Evolutionary conservation across 140 eudicot species (phyloP), one percentile per base, ranked within the genome.

Genomic region (Anethum foeniculum): DNA sequence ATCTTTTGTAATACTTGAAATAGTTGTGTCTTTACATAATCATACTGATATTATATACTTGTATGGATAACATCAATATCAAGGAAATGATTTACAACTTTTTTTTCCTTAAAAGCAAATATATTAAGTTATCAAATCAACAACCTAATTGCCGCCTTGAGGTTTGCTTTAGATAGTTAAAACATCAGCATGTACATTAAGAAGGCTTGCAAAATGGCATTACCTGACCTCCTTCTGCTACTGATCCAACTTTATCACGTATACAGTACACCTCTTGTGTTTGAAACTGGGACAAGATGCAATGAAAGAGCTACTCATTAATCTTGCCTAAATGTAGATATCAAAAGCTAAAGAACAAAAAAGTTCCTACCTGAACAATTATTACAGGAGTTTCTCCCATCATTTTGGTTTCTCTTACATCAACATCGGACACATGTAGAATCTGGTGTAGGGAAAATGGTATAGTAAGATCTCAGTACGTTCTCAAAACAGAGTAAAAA

Each of bases 171-270:
- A 18, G 3, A 38, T 19, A 38, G 76, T 71, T 2, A 36, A 28
- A 30, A 23, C 7, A 41, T 73, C 11, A 13, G 25, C 60, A 12
- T 46, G 38, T 27, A 7, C 46, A 38, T 7, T 7, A 51, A 36
- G 60, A 51, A 36, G 60, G 62, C 81, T 7, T 73, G 46, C 54
- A 77, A 21, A 48, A 67, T 23, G 68, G 39, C 11, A 28, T 71
- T 93, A 95, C 99, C 98, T 89, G 84, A 81, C 99, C 90, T 1
- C 98, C 99, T 82, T 95, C 99, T 41, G 87, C 90, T 83, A 95
- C 80, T 75, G 86, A 76, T 47, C 99, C 99, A 14, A 85, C 87
- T 76, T 91, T 85, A 83, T 95, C 98, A 60, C 99, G 93, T 80
- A 93, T 84, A 47, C 99, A 95, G 83, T 87, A 86, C 10, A 95